Evolutionary conservation across 306 rosid species (phyloP).

Genomic region (Lithocarpus polystachyus): DNA sequence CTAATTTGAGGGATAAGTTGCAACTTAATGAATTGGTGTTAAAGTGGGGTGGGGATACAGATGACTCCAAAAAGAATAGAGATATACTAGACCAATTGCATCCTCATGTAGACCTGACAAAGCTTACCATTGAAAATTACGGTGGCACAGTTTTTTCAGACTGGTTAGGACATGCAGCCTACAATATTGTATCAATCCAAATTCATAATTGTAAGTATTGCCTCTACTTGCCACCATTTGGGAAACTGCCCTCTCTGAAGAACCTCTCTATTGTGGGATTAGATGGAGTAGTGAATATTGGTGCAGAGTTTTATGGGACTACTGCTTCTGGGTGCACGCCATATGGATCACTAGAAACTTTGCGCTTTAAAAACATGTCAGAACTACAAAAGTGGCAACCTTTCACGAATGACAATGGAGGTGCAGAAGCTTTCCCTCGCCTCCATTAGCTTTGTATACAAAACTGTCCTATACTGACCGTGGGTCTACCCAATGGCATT

Average conservation of each 20-base stretch:
- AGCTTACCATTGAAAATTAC: constrained; percentile 8
- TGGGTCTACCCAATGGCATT: too few relatives aligned
- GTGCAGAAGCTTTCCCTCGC: too few relatives aligned
- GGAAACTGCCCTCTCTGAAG: constrained; percentile 10
- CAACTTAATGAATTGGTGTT: constrained; percentile 6
- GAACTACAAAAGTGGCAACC: too few relatives aligned
- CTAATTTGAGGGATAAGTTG: not conserved
- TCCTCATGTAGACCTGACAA: constrained; percentile 19
- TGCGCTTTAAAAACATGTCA: constrained; percentile 5
- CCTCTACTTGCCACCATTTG: not conserved
- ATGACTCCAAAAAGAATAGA: not conserved
- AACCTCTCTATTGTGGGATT: constrained; percentile 6
- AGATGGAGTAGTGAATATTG: not conserved
- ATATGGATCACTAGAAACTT: not conserved
- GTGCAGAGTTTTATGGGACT: not conserved
- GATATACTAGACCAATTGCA: constrained; percentile 3
- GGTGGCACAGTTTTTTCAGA: constrained; percentile 12
- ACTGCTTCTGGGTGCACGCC: not conserved
- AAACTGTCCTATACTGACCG: too few relatives aligned
- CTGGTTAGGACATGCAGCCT: constrained; percentile 4
- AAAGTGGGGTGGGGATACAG: constrained; percentile 1
- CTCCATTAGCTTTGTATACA: too few relatives aligned
- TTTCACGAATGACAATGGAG: too few relatives aligned
- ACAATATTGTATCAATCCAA: not conserved
- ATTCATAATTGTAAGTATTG: not conserved